phyloP scores from a whole-genome alignment of 2,329 filamentous ascomycete species.

The Clathrospora elynae region DNA sequence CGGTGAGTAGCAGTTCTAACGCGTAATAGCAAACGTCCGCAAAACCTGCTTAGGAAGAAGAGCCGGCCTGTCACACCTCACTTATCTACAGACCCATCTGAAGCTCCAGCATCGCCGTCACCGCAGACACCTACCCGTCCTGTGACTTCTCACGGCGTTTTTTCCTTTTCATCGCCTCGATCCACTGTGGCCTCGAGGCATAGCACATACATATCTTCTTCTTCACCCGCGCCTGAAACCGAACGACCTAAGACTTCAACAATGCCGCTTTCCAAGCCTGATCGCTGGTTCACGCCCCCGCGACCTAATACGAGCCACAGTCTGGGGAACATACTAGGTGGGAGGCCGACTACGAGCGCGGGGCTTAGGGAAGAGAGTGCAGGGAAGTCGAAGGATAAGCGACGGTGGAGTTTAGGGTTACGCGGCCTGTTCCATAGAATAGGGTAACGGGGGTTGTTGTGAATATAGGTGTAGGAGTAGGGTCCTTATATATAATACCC shows the following conservation, averaged over 20 bases:
- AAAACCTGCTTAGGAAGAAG: constrained; percentile 17
- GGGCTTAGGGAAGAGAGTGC: constrained; percentile 4
- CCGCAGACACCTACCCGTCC: constrained; percentile 12
- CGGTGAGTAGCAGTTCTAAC: constrained; percentile 1
- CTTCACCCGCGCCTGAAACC: no score
- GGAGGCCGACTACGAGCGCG: constrained; percentile 17
- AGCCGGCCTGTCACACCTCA: constrained; percentile 12
- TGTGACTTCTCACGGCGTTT: constrained; percentile 1
- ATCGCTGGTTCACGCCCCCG: constrained; percentile 6
- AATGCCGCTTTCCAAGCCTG: constrained; percentile 3
- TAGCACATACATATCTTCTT: constrained; percentile 3
- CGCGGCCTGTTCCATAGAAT: constrained; percentile 26
- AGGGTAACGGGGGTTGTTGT: no score
- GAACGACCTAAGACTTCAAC: background rate
- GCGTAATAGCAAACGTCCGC: constrained; percentile 12
- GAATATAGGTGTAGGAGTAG: background rate
- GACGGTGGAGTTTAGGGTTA: constrained; percentile 31
- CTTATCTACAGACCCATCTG: background rate
- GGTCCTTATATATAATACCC: no score
- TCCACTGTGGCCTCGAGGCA: constrained; percentile 3
- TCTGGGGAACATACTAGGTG: constrained; percentile 2
- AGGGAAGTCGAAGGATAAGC: constrained; percentile 14
- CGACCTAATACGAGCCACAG: constrained; percentile 23
- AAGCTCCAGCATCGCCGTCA: background rate
- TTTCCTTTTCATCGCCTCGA: constrained; percentile 5